Evolutionary conservation across 495 filamentous ascomycete genomes (phyloP).

Genomic region (Talaromyces liani): DNA sequence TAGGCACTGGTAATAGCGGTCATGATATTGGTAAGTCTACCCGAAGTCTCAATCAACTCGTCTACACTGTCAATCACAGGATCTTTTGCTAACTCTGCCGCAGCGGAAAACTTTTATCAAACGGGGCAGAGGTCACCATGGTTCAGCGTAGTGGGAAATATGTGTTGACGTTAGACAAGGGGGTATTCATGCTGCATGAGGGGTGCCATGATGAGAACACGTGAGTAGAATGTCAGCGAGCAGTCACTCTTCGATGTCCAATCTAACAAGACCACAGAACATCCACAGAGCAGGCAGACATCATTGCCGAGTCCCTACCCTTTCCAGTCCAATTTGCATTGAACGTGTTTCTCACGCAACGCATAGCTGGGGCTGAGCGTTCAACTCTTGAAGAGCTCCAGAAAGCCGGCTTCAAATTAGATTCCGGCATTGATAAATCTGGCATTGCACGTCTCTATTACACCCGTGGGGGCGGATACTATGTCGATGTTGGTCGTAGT

Average conservation of each 20-base stretch:
- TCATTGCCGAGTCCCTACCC: slow-evolving; percentile 48
- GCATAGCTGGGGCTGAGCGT: slow-evolving; percentile 43
- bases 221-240: too few relatives aligned
- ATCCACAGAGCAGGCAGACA: slow-evolving; percentile 53
- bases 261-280: too few relatives aligned
- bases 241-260: too few relatives aligned
- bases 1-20: slow-evolving; percentile 52
- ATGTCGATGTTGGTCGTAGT: neutral
- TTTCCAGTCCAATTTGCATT: slow-evolving; percentile 49
- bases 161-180: slow-evolving; percentile 55
- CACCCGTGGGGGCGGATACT: neutral
- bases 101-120: slow-evolving; percentile 51
- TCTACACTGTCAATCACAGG: too few relatives aligned
- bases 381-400: neutral
- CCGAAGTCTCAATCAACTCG: too few relatives aligned
- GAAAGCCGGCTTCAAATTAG: neutral
- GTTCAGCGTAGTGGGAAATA: slow-evolving; percentile 69
- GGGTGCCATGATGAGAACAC: slow-evolving; percentile 12
- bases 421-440: neutral
- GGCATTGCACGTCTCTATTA: neutral
- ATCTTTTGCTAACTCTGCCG: too few relatives aligned
- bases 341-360: slow-evolving; percentile 41
- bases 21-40: too few relatives aligned
- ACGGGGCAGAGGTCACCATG: slow-evolving; percentile 67
- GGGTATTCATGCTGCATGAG: slow-evolving; percentile 20